Evolutionary conservation across 1,284 basidiomycete genomes (phyloP).

Genomic region (Leccinum griseonigrum): DNA sequence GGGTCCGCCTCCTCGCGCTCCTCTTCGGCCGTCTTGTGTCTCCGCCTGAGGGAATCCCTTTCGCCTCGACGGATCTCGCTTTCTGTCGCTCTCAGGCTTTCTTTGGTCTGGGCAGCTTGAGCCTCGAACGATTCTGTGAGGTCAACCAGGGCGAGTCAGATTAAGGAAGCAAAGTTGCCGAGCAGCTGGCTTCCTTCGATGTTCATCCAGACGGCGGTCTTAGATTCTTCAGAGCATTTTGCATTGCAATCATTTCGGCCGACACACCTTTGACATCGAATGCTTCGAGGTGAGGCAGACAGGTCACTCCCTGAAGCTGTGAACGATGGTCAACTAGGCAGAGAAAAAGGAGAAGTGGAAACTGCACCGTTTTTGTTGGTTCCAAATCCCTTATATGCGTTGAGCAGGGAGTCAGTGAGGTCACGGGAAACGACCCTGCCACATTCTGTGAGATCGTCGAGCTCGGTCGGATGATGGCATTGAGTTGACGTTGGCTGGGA

Average conservation of each 20-base stretch:
- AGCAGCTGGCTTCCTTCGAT: conserved; percentile 53
- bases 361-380: conserved; percentile 53
- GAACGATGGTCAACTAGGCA: background rate
- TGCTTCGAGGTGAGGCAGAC: conserved; percentile 31
- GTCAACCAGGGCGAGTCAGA: conserved; percentile 60
- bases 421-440: conserved; percentile 50
- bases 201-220: conserved; percentile 47
- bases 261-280: conserved; percentile 44
- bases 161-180: conserved; percentile 60
- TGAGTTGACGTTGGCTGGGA: conserved; percentile 54
- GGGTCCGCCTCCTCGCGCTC: conserved; percentile 33
- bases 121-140: conserved; percentile 54
- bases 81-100: conserved; percentile 52
- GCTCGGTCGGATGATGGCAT: conserved; percentile 38
- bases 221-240: conserved; percentile 45
- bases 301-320: conserved; percentile 52
- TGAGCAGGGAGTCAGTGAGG: conserved; percentile 43
- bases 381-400: conserved; percentile 51
- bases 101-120: conserved; percentile 48
- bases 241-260: conserved; percentile 48
- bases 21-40: conserved; percentile 46
- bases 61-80: conserved; percentile 56
- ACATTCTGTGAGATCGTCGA: conserved; percentile 47
- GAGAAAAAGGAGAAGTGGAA: background rate
- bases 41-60: conserved; percentile 52